Base-by-base conservation (phyloP, 371 early-diverging fungal species). In the Mortierella sp. region DNA sequence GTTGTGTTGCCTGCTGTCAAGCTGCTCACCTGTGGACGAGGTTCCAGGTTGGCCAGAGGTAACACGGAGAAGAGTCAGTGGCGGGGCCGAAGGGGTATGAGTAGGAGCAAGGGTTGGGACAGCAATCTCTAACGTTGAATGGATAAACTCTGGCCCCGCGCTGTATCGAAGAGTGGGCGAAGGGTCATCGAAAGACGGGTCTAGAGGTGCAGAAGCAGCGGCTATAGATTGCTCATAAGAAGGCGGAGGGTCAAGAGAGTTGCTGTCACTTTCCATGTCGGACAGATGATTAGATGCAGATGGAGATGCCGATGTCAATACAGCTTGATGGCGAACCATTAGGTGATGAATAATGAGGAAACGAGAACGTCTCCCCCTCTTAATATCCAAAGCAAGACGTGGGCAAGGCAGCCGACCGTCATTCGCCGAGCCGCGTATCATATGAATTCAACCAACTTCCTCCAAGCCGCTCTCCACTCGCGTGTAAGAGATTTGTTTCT, bases 141-240 rank as follows among this genome's bases (percentile, higher is more conserved):
- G n/a, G 53, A n/a, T 57, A n/a, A n/a, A 18, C n/a, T 26, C 16
- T 57, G 57, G 15, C 11, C 14, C 9, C 6, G 7, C 1, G 9
- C 28, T 28, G 4, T 18, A 12, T 26, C n/a, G 14, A 18, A 30
- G 18, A 26, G 26, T 15, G 26, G 55, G 16, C n/a, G 18, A 37
- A 4, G 30, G 18, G 26, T 15, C 9, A 21, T 59, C 59, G 7
- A 62, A 47, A 53, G 47, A 72, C 14, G 55, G 63, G 43, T 67
- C 62, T 15, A 62, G 60, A 6, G 70, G 9, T 15, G 21, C 14
- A 19, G 30, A 21, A 14, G 60, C 28, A 15, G 51, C 18, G 1
- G 44, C 28, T 23, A 72, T 18, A 7, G 72, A 66, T 29, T 72
- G 67, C 29, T 72, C 72, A 52, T 72, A 72, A 11, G 72, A 50